Evolutionary conservation across 495 filamentous ascomycete species (phyloP), one percentile per base, ranked within the genome.

Genomic region (Annulohypoxylon bovei): DNA sequence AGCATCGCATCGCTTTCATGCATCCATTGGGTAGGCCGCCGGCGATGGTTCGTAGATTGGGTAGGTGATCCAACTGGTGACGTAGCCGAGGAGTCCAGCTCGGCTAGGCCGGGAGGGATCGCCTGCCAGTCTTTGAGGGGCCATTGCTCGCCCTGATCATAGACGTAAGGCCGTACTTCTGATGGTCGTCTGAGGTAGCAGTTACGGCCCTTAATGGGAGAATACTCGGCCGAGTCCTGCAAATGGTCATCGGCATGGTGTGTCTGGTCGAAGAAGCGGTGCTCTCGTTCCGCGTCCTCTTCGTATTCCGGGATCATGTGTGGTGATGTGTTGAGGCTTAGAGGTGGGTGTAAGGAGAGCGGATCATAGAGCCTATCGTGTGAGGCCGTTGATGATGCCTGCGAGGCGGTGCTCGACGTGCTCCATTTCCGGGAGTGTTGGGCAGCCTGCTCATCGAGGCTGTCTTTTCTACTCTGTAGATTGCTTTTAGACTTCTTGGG

Each of bases 1-100:
- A 83, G 69, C 46, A 81, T 80, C 23, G 78, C 69, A 16, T 83
- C 81, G 33, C 71, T 67, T 9, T 78, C 78, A 49, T 71, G 63
- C 59, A 75, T 71, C 70, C 73, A 75, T 0, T 72, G 50, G 6
- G 70, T 70, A n/a, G 71, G 74, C 12, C 75, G 75, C 44, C 75
- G 56, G 6, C 67, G 64, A 18, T 57, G 62, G 16, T 32, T 14
- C 1, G 39, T 35, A 6, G 40, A 52, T 14, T 25, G 35, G 11
- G 58, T 73, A 0, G 70, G 65, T 4, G 70, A 67, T 1, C 23
- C 28, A 0, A 56, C 35, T 22, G 67, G 62, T 5, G 75, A 75
- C 1, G 75, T 70, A 0, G 47, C 14, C 0, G 72, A 68, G 16
- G 75, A 77, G 8, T 68, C 54, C 27, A 67, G 49, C 52, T 70